Evolutionary conservation across 345 rosid genomes (phyloP).

Genomic region (Balakata baccata): DNA sequence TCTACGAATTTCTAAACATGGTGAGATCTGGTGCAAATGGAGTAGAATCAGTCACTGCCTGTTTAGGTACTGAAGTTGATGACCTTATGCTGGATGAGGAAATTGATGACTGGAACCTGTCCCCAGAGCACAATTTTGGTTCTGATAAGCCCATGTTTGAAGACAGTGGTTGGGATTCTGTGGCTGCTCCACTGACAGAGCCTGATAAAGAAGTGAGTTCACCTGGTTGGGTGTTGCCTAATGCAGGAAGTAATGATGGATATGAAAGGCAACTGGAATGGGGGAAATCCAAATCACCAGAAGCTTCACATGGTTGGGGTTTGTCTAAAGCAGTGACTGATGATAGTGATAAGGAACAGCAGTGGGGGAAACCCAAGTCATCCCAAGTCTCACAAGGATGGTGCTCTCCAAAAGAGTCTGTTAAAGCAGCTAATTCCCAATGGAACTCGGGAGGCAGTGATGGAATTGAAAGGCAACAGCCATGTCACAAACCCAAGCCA

Average conservation of each 20-base stretch:
- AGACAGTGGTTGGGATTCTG: conserved; percentile 54
- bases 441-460: no score
- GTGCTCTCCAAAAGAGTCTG: conserved; percentile 9
- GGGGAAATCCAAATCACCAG: conserved; percentile 24
- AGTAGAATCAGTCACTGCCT: conserved; percentile 44
- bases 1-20: conserved; percentile 72
- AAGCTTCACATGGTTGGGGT: conserved; percentile 23
- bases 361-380: conserved; percentile 14
- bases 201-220: background rate
- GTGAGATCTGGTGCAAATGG: conserved; percentile 43
- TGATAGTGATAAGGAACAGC: background rate
- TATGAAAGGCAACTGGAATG: background rate
- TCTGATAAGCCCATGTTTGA: conserved; percentile 60
- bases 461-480: no score
- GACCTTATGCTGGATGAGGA: no score
- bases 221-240: background rate
- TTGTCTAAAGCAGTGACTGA: background rate
- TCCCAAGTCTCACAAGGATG: conserved; percentile 30
- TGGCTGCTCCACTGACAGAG: conserved; percentile 19
- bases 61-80: conserved; percentile 43
- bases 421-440: background rate
- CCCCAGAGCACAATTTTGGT: conserved; percentile 63
- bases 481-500: no score
- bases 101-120: conserved; percentile 49
- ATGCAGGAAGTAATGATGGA: background rate